These are phyloP conservation scores for Termitomyces sp. DNA, from an alignment of 768 basidiomycete species.

Conservation along the genomic window DNA sequence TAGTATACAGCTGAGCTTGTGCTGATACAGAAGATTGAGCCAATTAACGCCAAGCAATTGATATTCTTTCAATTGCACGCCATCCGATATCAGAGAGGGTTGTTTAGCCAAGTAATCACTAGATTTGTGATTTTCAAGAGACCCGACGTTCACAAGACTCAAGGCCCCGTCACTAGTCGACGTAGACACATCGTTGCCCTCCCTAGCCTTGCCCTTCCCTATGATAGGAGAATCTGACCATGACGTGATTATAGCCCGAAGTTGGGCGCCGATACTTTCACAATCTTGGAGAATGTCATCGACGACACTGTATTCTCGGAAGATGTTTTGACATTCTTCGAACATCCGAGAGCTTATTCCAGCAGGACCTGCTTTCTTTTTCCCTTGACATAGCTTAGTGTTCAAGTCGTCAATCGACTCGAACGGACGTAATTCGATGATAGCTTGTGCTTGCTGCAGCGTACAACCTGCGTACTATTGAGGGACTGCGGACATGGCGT, in stretches of 20 bases:
- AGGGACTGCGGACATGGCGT: background rate
- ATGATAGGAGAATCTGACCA: slow-evolving; percentile 53
- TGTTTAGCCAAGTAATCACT: slow-evolving; percentile 73
- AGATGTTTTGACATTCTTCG: slow-evolving; percentile 84
- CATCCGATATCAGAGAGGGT: slow-evolving; percentile 62
- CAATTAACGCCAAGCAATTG: slow-evolving; percentile 98
- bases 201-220: slow-evolving; percentile 38
- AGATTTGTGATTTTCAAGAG: slow-evolving; percentile 36
- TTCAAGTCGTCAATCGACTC: slow-evolving; percentile 70
- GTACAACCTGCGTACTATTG: slow-evolving; percentile 58
- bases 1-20: slow-evolving; percentile 86
- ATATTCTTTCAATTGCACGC: slow-evolving; percentile 89
- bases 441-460: slow-evolving; percentile 72
- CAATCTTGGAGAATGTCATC: slow-evolving; percentile 88
- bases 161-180: slow-evolving; percentile 60
- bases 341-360: slow-evolving; percentile 90
- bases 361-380: slow-evolving; percentile 76
- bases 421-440: slow-evolving; percentile 81
- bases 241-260: slow-evolving; percentile 70
- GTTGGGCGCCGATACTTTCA: slow-evolving; percentile 75
- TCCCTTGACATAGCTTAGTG: slow-evolving; percentile 75
- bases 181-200: slow-evolving; percentile 21
- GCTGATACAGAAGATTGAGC: slow-evolving; percentile 83
- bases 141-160: slow-evolving; percentile 46
- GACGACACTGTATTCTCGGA: slow-evolving; percentile 82